These are phyloP conservation scores for Neurospora sp. DNA, from an alignment of 495 filamentous ascomycete genomes.

Conservation along the genomic window DNA sequence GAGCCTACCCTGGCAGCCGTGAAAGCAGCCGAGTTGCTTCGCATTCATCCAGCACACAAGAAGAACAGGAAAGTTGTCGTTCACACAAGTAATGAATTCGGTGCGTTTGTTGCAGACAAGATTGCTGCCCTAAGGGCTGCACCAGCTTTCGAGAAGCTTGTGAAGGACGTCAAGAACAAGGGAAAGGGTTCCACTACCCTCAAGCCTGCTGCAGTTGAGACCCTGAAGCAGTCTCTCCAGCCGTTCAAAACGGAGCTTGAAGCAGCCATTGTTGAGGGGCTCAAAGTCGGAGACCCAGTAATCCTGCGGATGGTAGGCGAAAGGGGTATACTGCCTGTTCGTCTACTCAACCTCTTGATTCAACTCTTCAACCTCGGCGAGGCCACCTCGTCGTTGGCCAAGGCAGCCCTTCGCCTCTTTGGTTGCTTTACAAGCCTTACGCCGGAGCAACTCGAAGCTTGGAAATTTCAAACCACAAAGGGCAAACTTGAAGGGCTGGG, in stretches of 20 bases:
- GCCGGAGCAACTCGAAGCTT: constrained; percentile 51
- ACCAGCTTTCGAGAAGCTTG: constrained; percentile 3
- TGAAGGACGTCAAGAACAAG: background rate
- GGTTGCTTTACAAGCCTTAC: constrained; percentile 49
- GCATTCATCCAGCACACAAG: constrained; percentile 13
- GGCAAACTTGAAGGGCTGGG: constrained; percentile 58
- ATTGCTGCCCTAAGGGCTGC: constrained; percentile 4
- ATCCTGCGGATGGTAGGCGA: constrained; percentile 43
- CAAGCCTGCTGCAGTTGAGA: constrained; percentile 6
- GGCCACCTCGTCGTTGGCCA: constrained; percentile 50
- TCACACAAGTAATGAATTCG: constrained; percentile 5
- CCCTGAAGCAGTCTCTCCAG: constrained; percentile 8
- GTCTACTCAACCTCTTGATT: constrained; percentile 51
- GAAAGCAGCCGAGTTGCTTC: constrained; percentile 11
- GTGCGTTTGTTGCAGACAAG: constrained; percentile 5
- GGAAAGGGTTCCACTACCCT: constrained; percentile 4
- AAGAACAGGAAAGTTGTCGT: constrained; percentile 3
- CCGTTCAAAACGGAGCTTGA: constrained; percentile 12
- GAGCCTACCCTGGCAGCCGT: constrained; percentile 12
- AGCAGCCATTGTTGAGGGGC: constrained; percentile 8
- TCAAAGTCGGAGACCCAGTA: constrained; percentile 4
- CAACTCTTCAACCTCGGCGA: constrained; percentile 59
- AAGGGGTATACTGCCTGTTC: constrained; percentile 34
- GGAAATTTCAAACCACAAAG: constrained; percentile 56
- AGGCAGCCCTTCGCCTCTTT: constrained; percentile 58